Conservation (phyloP, 2,329 filamentous ascomycete genomes). For the Chaetomium sp. region DNA sequence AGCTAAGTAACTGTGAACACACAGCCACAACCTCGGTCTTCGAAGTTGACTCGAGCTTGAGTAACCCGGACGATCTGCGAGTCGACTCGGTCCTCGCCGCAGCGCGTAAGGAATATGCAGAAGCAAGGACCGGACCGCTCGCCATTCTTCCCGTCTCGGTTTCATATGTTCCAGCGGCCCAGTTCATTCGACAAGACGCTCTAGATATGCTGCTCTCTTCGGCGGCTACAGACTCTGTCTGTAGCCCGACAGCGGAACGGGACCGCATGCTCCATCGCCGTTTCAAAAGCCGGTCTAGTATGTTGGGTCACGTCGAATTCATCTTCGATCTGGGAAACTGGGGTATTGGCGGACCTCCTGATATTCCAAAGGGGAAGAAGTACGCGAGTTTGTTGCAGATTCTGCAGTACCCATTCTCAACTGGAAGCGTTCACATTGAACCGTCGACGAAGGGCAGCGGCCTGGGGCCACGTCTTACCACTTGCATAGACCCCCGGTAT, state of each 20-base stretch:
- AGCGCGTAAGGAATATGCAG: constrained; percentile 41
- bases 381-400: constrained; percentile 54
- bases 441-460: constrained; percentile 10
- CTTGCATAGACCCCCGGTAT: constrained; percentile 51
- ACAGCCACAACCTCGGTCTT: constrained; percentile 44
- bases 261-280: constrained; percentile 40
- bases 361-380: constrained; percentile 41
- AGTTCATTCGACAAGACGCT: constrained; percentile 37
- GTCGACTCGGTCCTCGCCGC: constrained; percentile 37
- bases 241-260: constrained; percentile 32
- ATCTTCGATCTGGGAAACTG: constrained; percentile 54
- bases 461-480: constrained; percentile 15
- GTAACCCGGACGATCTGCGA: constrained; percentile 46
- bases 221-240: background rate
- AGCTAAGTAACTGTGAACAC: background rate
- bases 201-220: constrained; percentile 3
- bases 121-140: constrained; percentile 40
- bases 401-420: constrained; percentile 55
- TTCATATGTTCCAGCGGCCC: constrained; percentile 46
- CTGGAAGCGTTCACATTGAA: constrained; percentile 51
- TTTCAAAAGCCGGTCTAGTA: constrained; percentile 35
- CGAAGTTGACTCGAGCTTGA: constrained; percentile 47
- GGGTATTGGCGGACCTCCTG: constrained; percentile 43
- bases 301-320: constrained; percentile 51
- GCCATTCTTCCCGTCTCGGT: constrained; percentile 47